These are phyloP conservation scores for Poa annua DNA, from an alignment of 176 grass and related monocot species.

Conservation along the genomic window DNA sequence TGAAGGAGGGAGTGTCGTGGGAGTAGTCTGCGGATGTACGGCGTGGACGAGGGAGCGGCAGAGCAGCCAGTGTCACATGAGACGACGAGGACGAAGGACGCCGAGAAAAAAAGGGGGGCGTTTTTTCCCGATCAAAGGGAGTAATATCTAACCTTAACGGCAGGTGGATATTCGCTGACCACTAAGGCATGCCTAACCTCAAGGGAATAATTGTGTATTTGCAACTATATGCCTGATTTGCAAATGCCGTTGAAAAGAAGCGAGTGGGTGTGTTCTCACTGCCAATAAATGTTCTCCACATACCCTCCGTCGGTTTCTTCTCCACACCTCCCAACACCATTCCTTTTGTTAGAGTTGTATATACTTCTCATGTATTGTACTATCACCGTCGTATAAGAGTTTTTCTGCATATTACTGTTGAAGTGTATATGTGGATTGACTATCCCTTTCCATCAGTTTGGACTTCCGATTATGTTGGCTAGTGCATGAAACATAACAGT, in stretches of 20 bases:
- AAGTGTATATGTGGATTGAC: too few species aligned
- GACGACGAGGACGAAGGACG: too few species aligned
- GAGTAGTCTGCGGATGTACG: too few species aligned
- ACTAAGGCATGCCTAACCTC: background rate
- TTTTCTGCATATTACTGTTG: background rate
- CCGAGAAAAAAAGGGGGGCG: too few species aligned
- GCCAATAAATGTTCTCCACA: background rate
- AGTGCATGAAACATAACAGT: background rate
- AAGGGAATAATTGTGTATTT: background rate
- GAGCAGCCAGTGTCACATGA: too few species aligned
- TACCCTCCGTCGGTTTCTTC: background rate
- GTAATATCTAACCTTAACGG: background rate
- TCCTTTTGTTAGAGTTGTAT: background rate
- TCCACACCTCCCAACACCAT: background rate
- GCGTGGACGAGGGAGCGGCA: too few species aligned
- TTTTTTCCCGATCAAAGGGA: too few species aligned
- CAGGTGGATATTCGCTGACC: background rate
- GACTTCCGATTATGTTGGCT: too few species aligned
- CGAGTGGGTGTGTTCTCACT: background rate
- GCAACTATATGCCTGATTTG: background rate
- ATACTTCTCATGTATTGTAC: background rate
- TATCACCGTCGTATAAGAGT: background rate
- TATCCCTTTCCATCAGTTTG: too few species aligned
- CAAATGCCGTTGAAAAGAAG: constrained; percentile 4
- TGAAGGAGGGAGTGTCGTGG: too few species aligned